A percentile compares a stretch with the other conserved stretches of the same genome.
Evolutionary conservation across 768 basidiomycete genomes (phyloP).

Genomic region (Pisolithus marmoratus): DNA sequence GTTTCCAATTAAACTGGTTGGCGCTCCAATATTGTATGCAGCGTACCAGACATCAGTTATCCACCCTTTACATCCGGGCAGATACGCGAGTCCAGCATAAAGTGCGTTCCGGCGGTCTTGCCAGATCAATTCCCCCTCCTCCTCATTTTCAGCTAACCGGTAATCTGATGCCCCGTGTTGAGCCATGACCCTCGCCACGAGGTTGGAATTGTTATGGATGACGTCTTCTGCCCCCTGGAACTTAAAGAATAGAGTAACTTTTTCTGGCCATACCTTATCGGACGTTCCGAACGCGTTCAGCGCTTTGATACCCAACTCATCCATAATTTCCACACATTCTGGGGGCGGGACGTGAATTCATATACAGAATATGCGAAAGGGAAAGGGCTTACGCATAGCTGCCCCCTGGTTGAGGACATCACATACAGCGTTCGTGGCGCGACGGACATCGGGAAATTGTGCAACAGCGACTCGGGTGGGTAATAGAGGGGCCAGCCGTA

Average conservation of each 20-base stretch:
- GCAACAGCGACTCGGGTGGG: slow-evolving; percentile 71
- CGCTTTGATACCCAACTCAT: slow-evolving; percentile 29
- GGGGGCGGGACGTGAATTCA: not conserved
- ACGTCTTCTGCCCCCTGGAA: slow-evolving; percentile 34
- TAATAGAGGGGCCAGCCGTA: slow-evolving; percentile 69
- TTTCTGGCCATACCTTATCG: slow-evolving; percentile 23
- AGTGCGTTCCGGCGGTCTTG: slow-evolving; percentile 27
- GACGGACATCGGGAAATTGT: slow-evolving; percentile 36
- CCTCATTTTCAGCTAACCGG: slow-evolving; percentile 31
- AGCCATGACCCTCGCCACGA: slow-evolving; percentile 28
- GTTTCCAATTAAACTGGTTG: not conserved
- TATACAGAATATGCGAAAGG: not conserved
- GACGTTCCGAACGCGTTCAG: slow-evolving; percentile 21
- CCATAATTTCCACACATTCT: slow-evolving; percentile 43
- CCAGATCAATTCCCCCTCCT: slow-evolving; percentile 35
- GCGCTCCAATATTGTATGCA: not conserved
- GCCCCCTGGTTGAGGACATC: slow-evolving; percentile 32
- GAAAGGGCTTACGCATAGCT: slow-evolving; percentile 16
- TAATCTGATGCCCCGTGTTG: slow-evolving; percentile 35
- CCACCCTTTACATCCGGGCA: slow-evolving; percentile 32
- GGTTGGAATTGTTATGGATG: slow-evolving; percentile 26
- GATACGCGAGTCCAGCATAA: slow-evolving; percentile 23
- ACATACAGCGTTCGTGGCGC: slow-evolving; percentile 36
- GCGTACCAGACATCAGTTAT: slow-evolving; percentile 35
- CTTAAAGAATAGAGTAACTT: slow-evolving; percentile 39